Conservation (phyloP, 257 asterid species). For the Ophiorrhiza pumila region DNA sequence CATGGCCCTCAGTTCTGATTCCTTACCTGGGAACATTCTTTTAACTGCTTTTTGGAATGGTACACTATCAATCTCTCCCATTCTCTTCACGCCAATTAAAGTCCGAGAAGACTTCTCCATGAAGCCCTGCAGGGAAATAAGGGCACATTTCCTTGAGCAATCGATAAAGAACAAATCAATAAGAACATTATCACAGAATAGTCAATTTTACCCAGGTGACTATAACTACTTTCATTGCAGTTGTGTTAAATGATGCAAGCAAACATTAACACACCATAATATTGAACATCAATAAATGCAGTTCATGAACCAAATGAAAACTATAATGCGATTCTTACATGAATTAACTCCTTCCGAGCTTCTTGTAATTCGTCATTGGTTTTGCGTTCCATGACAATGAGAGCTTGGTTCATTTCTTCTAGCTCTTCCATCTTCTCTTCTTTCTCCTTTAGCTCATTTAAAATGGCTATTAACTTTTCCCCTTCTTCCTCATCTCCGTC, state of each 20-base stretch:
- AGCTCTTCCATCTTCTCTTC: conserved; percentile 51
- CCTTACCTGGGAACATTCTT: not conserved
- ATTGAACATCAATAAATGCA: not conserved
- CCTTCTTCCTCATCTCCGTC: conserved; percentile 51
- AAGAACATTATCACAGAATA: not conserved
- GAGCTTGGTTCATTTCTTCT: conserved; percentile 41
- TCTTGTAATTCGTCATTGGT: conserved; percentile 68
- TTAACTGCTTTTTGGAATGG: conserved; percentile 19
- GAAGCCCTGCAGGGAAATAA: conserved; percentile 16
- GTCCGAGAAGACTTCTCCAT: not conserved
- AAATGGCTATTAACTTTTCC: conserved; percentile 42
- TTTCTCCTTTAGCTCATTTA: conserved; percentile 54
- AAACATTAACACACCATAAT: not conserved
- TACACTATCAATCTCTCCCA: conserved; percentile 26
- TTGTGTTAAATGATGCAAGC: not conserved
- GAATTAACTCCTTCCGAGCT: conserved; percentile 58
- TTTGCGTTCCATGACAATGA: conserved; percentile 53
- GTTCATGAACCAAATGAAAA: not conserved
- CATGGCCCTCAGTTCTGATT: conserved; percentile 17
- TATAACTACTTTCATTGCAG: not conserved
- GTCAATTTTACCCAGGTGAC: not conserved
- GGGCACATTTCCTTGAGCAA: no score
- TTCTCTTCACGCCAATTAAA: conserved; percentile 27
- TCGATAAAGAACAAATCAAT: not conserved
- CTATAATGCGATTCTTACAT: conserved; percentile 33